These are phyloP conservation scores for Pythium oligandrum DNA, from an alignment of 352 stramenopile genomes.

Conservation along the genomic window DNA sequence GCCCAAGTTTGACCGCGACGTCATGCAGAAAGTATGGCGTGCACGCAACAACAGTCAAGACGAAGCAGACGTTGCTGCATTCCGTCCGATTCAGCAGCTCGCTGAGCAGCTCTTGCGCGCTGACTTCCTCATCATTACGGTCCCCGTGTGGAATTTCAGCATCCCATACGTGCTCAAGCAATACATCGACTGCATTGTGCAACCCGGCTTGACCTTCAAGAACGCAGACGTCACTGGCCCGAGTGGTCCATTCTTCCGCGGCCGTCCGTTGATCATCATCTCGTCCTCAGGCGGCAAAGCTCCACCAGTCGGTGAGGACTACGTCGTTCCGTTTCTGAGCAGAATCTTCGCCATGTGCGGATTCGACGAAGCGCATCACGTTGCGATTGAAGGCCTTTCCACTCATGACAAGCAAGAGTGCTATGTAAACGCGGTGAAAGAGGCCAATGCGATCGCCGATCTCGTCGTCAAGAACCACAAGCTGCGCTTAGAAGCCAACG, in stretches of 20 bases:
- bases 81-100: slow-evolving; percentile 57
- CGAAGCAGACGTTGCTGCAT: slow-evolving; percentile 43
- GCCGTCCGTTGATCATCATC: slow-evolving; percentile 63
- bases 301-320: slow-evolving; percentile 48
- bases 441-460: slow-evolving; percentile 57
- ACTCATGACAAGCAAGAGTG: slow-evolving; percentile 62
- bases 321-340: slow-evolving; percentile 62
- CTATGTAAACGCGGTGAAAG: slow-evolving; percentile 45
- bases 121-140: slow-evolving; percentile 75
- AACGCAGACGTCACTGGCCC: slow-evolving; percentile 56
- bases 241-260: slow-evolving; percentile 53
- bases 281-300: slow-evolving; percentile 68
- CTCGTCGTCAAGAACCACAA: slow-evolving; percentile 54
- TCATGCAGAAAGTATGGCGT: slow-evolving; percentile 65
- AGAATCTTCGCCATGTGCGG: slow-evolving; percentile 78
- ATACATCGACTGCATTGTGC: slow-evolving; percentile 80
- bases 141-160: slow-evolving; percentile 76
- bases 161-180: slow-evolving; percentile 79
- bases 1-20: slow-evolving; percentile 68
- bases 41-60: slow-evolving; percentile 60
- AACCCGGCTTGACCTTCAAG: slow-evolving; percentile 62
- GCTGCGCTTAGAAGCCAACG: slow-evolving; percentile 40
- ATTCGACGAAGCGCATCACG: slow-evolving; percentile 60
- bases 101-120: slow-evolving; percentile 57
- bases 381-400: slow-evolving; percentile 56